Base-by-base conservation (phyloP, 2,329 filamentous ascomycete species). In the Phialophora expanda region DNA sequence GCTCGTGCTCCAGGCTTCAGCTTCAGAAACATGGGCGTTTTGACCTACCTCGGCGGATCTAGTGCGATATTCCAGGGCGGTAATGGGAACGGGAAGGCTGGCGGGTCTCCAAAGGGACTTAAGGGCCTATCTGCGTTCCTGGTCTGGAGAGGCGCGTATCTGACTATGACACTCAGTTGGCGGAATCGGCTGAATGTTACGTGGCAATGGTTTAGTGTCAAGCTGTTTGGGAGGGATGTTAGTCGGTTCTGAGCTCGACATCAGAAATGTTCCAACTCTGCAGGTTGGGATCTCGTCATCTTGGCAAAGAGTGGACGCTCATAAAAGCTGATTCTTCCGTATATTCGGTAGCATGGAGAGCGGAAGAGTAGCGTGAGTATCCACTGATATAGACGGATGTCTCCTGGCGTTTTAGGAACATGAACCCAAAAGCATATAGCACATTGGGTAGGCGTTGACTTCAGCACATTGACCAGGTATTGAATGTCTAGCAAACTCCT, bases 41-140 rank as follows among this genome's bases (percentile, higher is more conserved):
- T 89, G 77, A 86, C 86, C 0, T 88, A 88, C 61, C 80, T 88
- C 20, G 86, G 86, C 0, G 82, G 83, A 30, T 84, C 82, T 73
- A 84, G 82, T 38, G 86, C 85, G 0, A 75, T 88, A 58, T 80
- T 88, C 75, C 86, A 88, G 72, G 75, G 80, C 14, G 78, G 79
- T 4, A 70, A 69, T 14, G 66, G 51, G 4, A 70, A 69, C 14
- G 32, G 46, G 17, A 59, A 61, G 20, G 67, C 71, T 38, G 74
- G 72, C 14, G 75, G 75, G 61, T 70, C 79, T 2, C 77, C 78
- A 3, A 73, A 75, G 28, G 75, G 77, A 7, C 66, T 81, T 34
- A 79, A 75, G 26, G 79, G 78, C 0, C 74, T 77, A 56, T 75
- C 74, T 64, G 80, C 80, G 7, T 78, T 75, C 70, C 57, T 79